Evolutionary conservation across 2,329 filamentous ascomycete genomes (phyloP), one percentile per base, ranked within the genome.

Genomic region (Fonsecaea pedrosoi): DNA sequence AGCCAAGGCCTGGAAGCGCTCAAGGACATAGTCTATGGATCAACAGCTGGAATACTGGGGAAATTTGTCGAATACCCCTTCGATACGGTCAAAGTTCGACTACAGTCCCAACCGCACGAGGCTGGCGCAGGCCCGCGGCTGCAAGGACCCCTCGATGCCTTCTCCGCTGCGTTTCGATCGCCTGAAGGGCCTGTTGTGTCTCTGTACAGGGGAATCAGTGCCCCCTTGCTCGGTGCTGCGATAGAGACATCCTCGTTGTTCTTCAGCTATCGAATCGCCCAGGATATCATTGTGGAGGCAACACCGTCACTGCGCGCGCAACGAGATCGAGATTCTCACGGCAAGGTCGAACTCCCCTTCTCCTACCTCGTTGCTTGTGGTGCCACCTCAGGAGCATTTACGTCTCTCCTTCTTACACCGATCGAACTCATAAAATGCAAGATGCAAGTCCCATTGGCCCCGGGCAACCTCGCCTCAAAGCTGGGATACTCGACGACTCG

Each of bases 51-150:
- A 68, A 87, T 96, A 67, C 89, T 92, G 40, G 94, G 94, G 69
- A 99, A 98, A 82, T 92, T 94, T 78, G 94, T 99, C 76, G 95
- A 99, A 78, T 99, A 97, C 78, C 95, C 95, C 30, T 99, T 99
- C 80, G 95, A 99, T 80, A 99, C 95, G 0, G 90, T 99, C 78
- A 99, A 99, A 81, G 95, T 99, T 67, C 91, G 95, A 48, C 87
- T 99, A 10, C 95, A 99, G 78, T 95, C 94, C n/a, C 94, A 98
- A 78, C 92, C 93, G 38, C 90, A 94, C 78, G 2, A 93, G 92
- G 15, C 86, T 94, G 48, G 59, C 34, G 67, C 68, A 12, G 45
- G 42, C 5, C 53, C 53, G 9, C 65, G 65, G 57, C 53, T 72
- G n/a, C 54, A 64, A 42, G 95, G 95, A 0, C 94, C 95, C 0